Evolutionary conservation across 2,329 filamentous ascomycete genomes (phyloP).

Genomic region (Fusarium floridanum): DNA sequence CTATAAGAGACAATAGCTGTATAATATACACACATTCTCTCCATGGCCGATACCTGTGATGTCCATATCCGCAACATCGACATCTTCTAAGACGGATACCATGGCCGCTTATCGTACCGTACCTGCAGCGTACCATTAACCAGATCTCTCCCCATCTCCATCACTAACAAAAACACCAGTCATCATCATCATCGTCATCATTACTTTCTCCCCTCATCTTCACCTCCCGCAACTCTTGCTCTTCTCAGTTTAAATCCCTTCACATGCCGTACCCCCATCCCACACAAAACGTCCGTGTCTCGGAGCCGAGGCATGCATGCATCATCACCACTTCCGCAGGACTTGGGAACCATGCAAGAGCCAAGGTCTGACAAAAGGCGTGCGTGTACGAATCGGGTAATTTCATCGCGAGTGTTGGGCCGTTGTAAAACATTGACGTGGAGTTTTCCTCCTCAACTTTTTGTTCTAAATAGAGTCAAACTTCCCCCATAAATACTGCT

Average conservation of each 20-base stretch:
- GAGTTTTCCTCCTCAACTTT: too few species aligned
- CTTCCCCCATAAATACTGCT: background rate
- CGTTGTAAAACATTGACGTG: background rate
- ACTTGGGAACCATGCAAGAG: background rate
- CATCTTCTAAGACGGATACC: background rate
- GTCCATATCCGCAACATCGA: background rate
- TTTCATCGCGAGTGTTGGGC: background rate
- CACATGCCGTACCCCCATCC: slow-evolving; percentile 22
- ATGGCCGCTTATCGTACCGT: background rate
- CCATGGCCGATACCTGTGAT: background rate
- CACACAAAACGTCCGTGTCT: background rate
- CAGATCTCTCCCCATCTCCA: background rate
- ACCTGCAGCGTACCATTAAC: background rate
- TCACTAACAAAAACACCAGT: background rate
- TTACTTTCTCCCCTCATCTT: background rate
- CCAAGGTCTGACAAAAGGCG: background rate
- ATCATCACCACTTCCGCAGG: slow-evolving; percentile 5
- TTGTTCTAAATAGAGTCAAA: too few species aligned
- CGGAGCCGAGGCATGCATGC: slow-evolving; percentile 12
- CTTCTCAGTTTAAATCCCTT: background rate
- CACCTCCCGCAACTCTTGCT: slow-evolving; percentile 11
- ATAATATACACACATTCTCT: background rate
- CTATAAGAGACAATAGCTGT: background rate
- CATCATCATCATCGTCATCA: background rate
- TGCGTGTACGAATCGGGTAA: slow-evolving; percentile 2